Evolutionary conservation across 2,329 filamentous ascomycete genomes (phyloP), one percentile per base, ranked within the genome.

Genomic region (Claviceps arundinis): DNA sequence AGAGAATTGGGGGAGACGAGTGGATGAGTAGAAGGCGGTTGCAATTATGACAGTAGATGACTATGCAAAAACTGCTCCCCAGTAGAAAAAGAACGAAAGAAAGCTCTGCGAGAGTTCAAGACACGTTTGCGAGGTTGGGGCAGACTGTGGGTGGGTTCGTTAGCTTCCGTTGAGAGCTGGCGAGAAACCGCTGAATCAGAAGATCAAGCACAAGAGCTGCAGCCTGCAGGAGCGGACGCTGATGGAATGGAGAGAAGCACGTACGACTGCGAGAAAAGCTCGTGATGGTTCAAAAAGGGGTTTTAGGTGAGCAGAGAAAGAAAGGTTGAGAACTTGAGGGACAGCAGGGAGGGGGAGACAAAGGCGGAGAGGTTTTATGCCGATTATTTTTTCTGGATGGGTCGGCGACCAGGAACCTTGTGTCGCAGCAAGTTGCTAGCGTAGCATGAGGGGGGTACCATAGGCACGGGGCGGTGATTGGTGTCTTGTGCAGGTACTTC

Each of bases 331-430:
- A 34, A 34, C 4, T 11, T 34, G 30, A 16, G 9, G 43, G 50
- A 53, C 52, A 46, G 34, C 47, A 24, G 43, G 40, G 37, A 53
- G n/a, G 47, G 42, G 56, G 50, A 48, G 48, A 56, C 14, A 37
- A 47, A 52, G 50, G 50, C 51, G 52, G 50, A 54, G 48, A 50
- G 48, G 53, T 48, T 51, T 54, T 55, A 54, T 51, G 45, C 51
- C 52, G 54, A 51, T 37, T 40, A 48, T 45, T 45, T 45, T 30
- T 26, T 30, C 14, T 24, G 43, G 47, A 40, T 22, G 37, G 38
- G 45, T 9, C 13, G 43, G 16, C 26, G 47, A 19, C 48, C 41
- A 11, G 22, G 41, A 43, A 24, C 41, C 41, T 43, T 22, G 17
- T 22, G 22, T 34, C 30, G 9, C 9, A 34, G 30, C 30, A 37